phyloP scores from a whole-genome alignment of 2,329 filamentous ascomycete species.

The Shiraia sp. region DNA sequence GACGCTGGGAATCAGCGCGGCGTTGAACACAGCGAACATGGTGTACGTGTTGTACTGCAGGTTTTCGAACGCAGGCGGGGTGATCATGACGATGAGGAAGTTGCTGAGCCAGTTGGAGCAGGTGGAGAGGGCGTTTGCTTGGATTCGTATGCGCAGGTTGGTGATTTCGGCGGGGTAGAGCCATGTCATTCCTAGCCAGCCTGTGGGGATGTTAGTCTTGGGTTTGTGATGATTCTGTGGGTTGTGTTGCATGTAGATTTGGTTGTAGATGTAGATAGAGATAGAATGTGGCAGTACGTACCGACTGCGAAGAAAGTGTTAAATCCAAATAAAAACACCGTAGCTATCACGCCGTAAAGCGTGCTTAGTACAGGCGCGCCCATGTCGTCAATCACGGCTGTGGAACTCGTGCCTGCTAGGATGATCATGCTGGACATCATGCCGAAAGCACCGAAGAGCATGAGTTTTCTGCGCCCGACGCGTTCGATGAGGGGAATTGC shows the following conservation, averaged over 20 bases:
- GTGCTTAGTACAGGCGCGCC: conserved; percentile 44
- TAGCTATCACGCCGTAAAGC: conserved; percentile 56
- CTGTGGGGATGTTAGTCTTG: background rate
- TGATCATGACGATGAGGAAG: conserved; percentile 68
- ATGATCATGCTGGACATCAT: conserved; percentile 50
- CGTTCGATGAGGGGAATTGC: conserved; percentile 47
- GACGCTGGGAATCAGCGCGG: conserved; percentile 55
- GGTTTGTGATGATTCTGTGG: too few species aligned
- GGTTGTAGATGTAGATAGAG: too few species aligned
- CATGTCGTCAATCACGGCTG: conserved; percentile 6
- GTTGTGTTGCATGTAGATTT: too few species aligned
- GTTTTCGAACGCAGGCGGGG: conserved; percentile 59
- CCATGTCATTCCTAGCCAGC: conserved; percentile 59
- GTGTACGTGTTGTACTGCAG: conserved; percentile 57
- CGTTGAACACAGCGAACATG: conserved; percentile 57
- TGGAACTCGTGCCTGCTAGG: conserved; percentile 38
- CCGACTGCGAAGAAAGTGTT: conserved; percentile 68
- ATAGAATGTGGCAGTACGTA: background rate
- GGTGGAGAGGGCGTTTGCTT: conserved; percentile 62
- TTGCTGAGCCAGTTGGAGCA: conserved; percentile 29
- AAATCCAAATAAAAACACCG: conserved; percentile 70
- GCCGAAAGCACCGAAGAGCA: conserved; percentile 37
- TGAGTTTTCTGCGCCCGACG: conserved; percentile 33
- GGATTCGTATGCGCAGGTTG: conserved; percentile 69
- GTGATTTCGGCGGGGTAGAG: conserved; percentile 74